These are phyloP conservation scores for Mycothermus thermophilus DNA, from an alignment of 495 filamentous ascomycete species.

Conservation along the genomic window DNA sequence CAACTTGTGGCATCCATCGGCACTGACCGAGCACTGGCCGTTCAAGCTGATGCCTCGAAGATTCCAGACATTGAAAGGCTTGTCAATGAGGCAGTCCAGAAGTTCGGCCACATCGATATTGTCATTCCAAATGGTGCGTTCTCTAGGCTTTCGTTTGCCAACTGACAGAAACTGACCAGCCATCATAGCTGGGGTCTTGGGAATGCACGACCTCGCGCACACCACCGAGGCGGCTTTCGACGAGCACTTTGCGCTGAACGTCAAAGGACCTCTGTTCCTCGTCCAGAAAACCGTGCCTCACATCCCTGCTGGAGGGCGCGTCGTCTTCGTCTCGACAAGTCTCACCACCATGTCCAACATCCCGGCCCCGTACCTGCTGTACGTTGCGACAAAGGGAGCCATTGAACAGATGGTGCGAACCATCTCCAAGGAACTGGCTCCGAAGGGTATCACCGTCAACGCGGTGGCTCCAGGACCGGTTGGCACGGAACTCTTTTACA, in stretches of 20 bases:
- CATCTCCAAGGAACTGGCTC: conserved; percentile 49
- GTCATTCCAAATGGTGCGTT: conserved; percentile 39
- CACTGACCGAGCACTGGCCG: conserved; percentile 34
- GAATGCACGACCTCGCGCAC: conserved; percentile 39
- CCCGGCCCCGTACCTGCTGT: conserved; percentile 47
- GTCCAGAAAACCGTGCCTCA: conserved; percentile 49
- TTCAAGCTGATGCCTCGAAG: conserved; percentile 51
- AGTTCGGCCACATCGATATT: conserved; percentile 55
- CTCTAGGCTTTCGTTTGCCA: background rate
- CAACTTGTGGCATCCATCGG: conserved; percentile 42
- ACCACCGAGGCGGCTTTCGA: conserved; percentile 50
- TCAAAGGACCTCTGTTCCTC: conserved; percentile 56
- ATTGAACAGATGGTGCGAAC: conserved; percentile 56
- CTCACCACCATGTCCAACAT: conserved; percentile 33
- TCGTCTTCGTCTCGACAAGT: conserved; percentile 48
- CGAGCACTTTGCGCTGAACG: conserved; percentile 40
- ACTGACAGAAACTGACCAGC: background rate
- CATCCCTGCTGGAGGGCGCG: conserved; percentile 41
- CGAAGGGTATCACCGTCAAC: conserved; percentile 50
- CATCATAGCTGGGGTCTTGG: conserved; percentile 36
- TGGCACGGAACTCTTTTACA: conserved; percentile 50
- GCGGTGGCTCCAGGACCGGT: conserved; percentile 52
- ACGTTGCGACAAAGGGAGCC: conserved; percentile 51
- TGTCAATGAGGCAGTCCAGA: conserved; percentile 43
- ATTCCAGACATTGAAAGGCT: conserved; percentile 46